Base-by-base conservation (phyloP, 192 early-diverging fungal species). In the Endogone sp. region DNA sequence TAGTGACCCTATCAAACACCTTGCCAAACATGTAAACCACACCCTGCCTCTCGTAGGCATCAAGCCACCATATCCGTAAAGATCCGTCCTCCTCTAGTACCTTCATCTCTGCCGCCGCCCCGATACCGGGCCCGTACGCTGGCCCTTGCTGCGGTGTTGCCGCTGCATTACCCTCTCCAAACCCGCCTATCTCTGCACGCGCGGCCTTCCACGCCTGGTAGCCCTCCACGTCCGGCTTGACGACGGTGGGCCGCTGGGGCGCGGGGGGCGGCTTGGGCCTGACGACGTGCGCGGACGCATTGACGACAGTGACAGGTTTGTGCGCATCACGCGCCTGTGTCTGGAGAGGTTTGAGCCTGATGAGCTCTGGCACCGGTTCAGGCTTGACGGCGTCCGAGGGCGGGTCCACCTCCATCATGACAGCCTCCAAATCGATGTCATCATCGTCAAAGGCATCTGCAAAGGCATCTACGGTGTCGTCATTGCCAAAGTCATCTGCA, bases 11-110 rank as follows among this genome's bases (percentile, higher is more conserved):
- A 70, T 88, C 76, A 16, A 75, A 68, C 2, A 86, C 89, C 80
- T 98, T 99, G 67, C 94, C 98, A 83, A 98, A 92, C 0, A 99
- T 60, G 65, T 97, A 98, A 0, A 99, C 82, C 20, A 76, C 68
- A 0, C 95, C 96, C 64, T 86, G 78, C 60, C 85, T 85, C 71
- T 99, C 95, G 60, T 84, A 85, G 20, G 93, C 94, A 74, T 99
- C 98, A 59, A 96, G 81, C 96, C 96, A 99, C 79, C 86, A 99
- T 75, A 95, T 80, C 44, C 74, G 74, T 58, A 97, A 54, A 6
- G 76, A 77, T 16, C 89, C 88, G 62, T 90, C 86, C 22, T 72
- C 66, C 64, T 78, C 70, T 24, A 65, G 24, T 11, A n/a, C 30
- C 49, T 55, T 21, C 10, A 2, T 10, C 37, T 16, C 16, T 49